Evolutionary conservation across 1,284 basidiomycete species (phyloP).

Genomic region (Trichosporon faecale): DNA sequence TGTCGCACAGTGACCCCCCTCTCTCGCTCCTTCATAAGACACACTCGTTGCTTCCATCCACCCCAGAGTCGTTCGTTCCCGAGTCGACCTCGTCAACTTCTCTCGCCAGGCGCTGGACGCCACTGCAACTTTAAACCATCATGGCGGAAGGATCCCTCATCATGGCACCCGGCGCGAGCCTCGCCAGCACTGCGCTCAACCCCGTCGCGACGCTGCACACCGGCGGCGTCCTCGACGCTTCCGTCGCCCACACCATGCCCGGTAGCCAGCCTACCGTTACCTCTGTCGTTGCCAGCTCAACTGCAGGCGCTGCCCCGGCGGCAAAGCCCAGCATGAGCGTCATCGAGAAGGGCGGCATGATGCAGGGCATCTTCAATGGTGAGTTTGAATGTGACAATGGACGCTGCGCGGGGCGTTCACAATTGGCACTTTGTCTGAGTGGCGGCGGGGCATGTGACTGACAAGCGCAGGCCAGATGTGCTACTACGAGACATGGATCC

Average conservation of each 20-base stretch:
- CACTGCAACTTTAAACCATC: neutral
- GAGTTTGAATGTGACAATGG: neutral
- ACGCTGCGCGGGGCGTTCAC: neutral
- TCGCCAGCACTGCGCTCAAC: neutral
- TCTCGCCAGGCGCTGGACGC: neutral
- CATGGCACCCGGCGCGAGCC: neutral
- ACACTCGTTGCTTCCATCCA: neutral
- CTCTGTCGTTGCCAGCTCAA: neutral
- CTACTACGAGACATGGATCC: conserved; percentile 31
- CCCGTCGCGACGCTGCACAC: neutral
- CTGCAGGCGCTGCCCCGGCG: neutral
- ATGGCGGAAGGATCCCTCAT: neutral
- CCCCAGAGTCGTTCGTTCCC: too few relatives aligned
- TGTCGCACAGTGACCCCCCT: neutral
- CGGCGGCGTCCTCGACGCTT: neutral
- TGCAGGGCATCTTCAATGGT: neutral
- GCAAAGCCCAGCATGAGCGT: neutral
- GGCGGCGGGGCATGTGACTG: neutral
- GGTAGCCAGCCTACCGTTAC: neutral
- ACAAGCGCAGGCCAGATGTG: conserved; percentile 20
- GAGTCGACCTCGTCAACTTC: neutral
- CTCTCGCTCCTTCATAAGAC: neutral
- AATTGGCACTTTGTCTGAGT: neutral
- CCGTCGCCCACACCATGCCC: neutral
- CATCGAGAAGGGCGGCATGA: neutral